Evolutionary conservation across 495 filamentous ascomycete genomes (phyloP).

Genomic region (Rhypophila decipiens): DNA sequence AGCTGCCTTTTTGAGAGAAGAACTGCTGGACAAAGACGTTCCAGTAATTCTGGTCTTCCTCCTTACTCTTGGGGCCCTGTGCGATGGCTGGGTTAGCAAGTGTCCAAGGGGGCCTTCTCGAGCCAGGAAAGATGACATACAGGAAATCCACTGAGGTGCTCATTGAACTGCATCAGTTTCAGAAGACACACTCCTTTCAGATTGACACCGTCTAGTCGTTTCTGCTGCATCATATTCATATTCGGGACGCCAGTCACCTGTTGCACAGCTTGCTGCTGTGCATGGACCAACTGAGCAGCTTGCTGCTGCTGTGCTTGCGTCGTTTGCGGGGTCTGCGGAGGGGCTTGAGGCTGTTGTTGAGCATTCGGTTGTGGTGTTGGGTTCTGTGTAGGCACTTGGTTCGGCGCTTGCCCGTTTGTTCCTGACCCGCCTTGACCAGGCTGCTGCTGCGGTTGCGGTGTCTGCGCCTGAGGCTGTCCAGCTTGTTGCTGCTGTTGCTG

Average conservation of each 20-base stretch:
- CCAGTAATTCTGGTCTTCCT: conserved; percentile 68
- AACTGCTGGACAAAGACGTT: conserved; percentile 65
- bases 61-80: conserved; percentile 49
- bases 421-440: conserved; percentile 30
- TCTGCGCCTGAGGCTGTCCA: conserved; percentile 20
- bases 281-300: conserved; percentile 25
- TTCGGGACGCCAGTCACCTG: conserved; percentile 19
- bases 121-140: conserved; percentile 31
- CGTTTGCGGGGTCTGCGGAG: conserved; percentile 37
- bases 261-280: conserved; percentile 32
- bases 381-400: conserved; percentile 19
- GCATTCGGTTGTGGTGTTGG: conserved; percentile 33
- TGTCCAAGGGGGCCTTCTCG: not conserved
- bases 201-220: conserved; percentile 42
- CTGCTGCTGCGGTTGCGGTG: conserved; percentile 33
- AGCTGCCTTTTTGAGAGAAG: conserved; percentile 64
- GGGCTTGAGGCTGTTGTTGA: conserved; percentile 33
- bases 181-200: conserved; percentile 55
- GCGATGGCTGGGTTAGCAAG: conserved; percentile 8
- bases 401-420: conserved; percentile 23
- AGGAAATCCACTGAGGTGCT: conserved; percentile 60
- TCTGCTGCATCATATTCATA: conserved; percentile 35
- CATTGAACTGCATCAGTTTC: conserved; percentile 61
- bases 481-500: conserved; percentile 29
- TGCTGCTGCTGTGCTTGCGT: conserved; percentile 50